Evolutionary conservation across 2,329 filamentous ascomycete species (phyloP).

Genomic region (Neofusicoccum ribis): DNA sequence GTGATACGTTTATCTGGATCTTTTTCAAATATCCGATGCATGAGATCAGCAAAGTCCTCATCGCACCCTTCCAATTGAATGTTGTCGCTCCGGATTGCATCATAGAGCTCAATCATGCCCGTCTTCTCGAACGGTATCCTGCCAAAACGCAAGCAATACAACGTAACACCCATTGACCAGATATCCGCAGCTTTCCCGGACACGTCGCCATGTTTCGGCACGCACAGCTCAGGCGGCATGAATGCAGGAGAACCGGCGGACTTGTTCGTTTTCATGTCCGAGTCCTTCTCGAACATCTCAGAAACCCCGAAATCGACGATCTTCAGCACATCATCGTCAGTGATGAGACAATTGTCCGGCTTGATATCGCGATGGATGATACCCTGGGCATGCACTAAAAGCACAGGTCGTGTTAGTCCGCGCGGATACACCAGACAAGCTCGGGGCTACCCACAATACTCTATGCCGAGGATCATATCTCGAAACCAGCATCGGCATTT

Average conservation of each 20-base stretch:
- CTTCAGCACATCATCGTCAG: constrained; percentile 89
- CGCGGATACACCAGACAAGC: not conserved
- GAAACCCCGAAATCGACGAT: constrained; percentile 99
- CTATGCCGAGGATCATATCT: constrained; percentile 90
- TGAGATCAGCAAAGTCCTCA: constrained; percentile 71
- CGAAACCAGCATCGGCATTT: constrained; percentile 89
- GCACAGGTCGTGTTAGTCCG: not conserved
- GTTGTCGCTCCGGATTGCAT: constrained; percentile 76
- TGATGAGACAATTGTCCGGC: constrained; percentile 91
- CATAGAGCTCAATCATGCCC: constrained; percentile 82
- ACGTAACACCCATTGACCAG: constrained; percentile 96
- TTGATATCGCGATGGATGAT: constrained; percentile 98
- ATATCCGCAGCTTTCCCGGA: constrained; percentile 90
- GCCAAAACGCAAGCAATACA: constrained; percentile 91
- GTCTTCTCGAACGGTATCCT: constrained; percentile 80
- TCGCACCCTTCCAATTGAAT: constrained; percentile 64
- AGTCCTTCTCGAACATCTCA: constrained; percentile 92
- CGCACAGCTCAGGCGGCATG: constrained; percentile 87
- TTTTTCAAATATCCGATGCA: constrained; percentile 76
- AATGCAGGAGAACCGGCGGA: constrained; percentile 95
- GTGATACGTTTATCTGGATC: constrained; percentile 79
- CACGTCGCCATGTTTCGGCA: constrained; percentile 80
- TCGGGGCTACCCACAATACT: constrained; percentile 67
- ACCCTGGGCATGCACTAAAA: constrained; percentile 82
- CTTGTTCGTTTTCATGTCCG: constrained; percentile 87